A percentile compares a stretch with the other conserved stretches of the same genome.
Conservation (phyloP, 495 filamentous ascomycete species). For the Penicillium antarcticum region DNA sequence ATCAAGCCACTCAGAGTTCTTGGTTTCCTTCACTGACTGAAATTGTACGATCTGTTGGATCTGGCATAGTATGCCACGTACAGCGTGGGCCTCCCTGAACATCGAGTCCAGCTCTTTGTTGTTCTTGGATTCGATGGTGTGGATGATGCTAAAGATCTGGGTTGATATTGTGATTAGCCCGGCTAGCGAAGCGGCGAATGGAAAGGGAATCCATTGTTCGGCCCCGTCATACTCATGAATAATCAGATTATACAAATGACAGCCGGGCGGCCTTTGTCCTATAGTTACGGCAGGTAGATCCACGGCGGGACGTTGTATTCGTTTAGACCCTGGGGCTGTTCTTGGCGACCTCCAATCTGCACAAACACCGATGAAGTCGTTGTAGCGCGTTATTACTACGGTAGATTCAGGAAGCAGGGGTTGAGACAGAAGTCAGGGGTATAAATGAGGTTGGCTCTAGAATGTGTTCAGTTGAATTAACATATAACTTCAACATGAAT, state of each 20-base stretch:
- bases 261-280: too few species aligned
- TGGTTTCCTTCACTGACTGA: conserved; percentile 2
- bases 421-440: too few species aligned
- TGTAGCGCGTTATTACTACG: too few species aligned
- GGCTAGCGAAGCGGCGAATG: conserved; percentile 3
- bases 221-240: neutral
- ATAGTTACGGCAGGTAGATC: too few species aligned
- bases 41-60: conserved; percentile 6
- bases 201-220: conserved; percentile 6
- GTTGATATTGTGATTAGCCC: conserved; percentile 7
- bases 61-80: conserved; percentile 5
- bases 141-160: neutral
- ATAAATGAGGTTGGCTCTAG: too few species aligned
- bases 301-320: neutral
- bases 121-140: conserved; percentile 4
- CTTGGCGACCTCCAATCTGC: neutral
- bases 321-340: neutral
- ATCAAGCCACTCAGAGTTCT: conserved; percentile 5
- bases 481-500: too few species aligned
- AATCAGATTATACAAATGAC: too few species aligned
- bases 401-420: too few species aligned
- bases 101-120: conserved; percentile 1
- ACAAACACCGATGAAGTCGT: too few species aligned
- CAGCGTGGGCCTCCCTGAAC: neutral
- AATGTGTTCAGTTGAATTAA: too few species aligned